Evolutionary conservation across 2,329 filamentous ascomycete species (phyloP), one percentile per base, ranked within the genome.

Genomic region (Penicillium frequentans): DNA sequence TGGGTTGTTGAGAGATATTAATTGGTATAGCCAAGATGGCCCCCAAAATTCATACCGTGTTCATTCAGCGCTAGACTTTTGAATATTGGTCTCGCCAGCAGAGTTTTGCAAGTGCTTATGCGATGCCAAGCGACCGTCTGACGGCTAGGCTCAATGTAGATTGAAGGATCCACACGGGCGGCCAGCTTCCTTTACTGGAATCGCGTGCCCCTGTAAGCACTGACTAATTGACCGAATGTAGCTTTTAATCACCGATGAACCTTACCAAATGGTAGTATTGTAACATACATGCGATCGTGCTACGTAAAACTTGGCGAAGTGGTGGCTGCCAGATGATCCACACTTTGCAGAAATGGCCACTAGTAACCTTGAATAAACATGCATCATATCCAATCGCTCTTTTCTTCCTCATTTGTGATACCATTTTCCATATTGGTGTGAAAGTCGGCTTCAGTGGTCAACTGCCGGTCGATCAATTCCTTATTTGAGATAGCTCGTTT

Each of bases 1-100:
- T 77, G 75, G 75, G 58, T 78, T 27, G 65, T 77, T 39, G 70
- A 70, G 50, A 66, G 73, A 35, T 78, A 77, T 57, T 78, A 43
- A 23, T 26, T 24, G 7, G 19, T 7, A 23, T 19, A n/a, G 35
- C 19, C 10, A 42, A 42, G 11, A 13, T 21, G 13, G 37, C 37
- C 19, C 19, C 37, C 9, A 23, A 19, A 10, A 39, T 5, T 1
- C 3, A n/a, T 19, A 3, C 35, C 35, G n/a, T 39, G 6, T 19
- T 39, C n/a, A 39, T 19, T 19, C n/a, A 39, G 9, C 16, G n/a
- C 35, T 39, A 37, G 14, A 19, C n/a, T 19, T 11, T 13, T 11
- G n/a, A 39, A 39, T 11, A 1, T 19, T 11, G 35, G 11, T 42
- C 19, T 37, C 35, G 35, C 35, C n/a, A 37, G 37, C 37, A 21